phyloP scores from a whole-genome alignment of 305 asterid species.

The Fraxinus greggii region DNA sequence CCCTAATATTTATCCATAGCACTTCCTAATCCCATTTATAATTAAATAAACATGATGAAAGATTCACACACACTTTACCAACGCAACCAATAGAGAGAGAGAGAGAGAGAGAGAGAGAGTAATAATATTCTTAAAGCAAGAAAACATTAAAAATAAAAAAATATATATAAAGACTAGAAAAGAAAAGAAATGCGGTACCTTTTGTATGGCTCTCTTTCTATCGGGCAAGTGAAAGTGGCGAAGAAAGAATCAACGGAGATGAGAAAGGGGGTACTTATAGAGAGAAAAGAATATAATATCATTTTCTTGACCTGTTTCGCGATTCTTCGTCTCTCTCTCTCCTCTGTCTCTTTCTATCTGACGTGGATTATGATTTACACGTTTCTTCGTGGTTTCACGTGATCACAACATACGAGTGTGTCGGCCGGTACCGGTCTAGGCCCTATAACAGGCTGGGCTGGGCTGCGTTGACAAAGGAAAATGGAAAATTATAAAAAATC shows the following conservation, averaged over 20 bases:
- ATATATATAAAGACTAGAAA: not conserved
- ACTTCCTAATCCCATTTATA: not conserved
- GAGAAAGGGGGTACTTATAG: conserved; percentile 32
- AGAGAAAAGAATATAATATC: not conserved
- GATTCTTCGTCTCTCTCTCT: not conserved
- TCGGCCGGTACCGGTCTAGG: no score
- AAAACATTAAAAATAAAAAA: not conserved
- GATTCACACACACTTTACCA: not conserved
- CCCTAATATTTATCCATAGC: no score
- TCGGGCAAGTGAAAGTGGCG: conserved; percentile 18
- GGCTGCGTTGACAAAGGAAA: no score
- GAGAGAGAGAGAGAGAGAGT: no score
- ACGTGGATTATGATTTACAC: not conserved
- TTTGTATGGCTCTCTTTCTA: not conserved
- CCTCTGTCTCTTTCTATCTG: not conserved
- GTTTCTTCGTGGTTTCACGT: no score
- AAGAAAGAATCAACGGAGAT: not conserved
- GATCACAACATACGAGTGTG: no score
- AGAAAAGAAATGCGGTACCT: conserved; percentile 30
- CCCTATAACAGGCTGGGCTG: no score
- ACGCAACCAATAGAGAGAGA: not conserved
- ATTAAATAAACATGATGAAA: not conserved
- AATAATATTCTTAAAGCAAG: not conserved
- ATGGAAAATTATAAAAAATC: no score
- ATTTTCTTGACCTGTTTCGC: not conserved